Evolutionary conservation across 495 filamentous ascomycete species (phyloP), one percentile per base, ranked within the genome.

Genomic region (Barbatosphaeria neglecta): DNA sequence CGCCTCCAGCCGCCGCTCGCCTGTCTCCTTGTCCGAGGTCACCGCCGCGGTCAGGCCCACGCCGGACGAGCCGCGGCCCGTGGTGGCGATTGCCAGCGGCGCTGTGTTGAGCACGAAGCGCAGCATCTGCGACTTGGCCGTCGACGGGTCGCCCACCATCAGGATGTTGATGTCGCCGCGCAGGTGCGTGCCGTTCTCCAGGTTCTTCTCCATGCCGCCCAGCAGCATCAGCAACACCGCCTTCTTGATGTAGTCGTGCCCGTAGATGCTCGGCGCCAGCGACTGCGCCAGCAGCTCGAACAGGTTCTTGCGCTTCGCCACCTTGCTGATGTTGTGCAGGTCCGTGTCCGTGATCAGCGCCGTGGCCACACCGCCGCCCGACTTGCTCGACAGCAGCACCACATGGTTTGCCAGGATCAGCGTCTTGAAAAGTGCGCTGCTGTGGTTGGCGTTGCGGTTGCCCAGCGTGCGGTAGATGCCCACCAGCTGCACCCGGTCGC

Each of bases 61-160:
- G 48, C 92, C 92, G 6, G 92, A 99, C 27, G 92, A 99, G 17
- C 92, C 92, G 54, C 92, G 83, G 68, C 92, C 92, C 41, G 92
- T 99, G 0, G 92, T 99, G 9, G 92, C 92, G 61, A 99, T 99
- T 2, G 92, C 93, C 22, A 99, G 73, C 6, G 92, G 92, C 4
- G 92, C 90, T 0, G 93, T 99, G 64, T 99, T 99, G 46, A 97
- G 77, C 19, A 99, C 92, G 55, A 99, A 99, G 9, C 92, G 87
- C 33, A 99, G 77, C 19, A 99, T 78, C 64, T 99, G 92, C 17
- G 92, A 99, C 66, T 99, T 99, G 37, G 92, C 92, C 3, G 92
- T 99, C 1, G 92, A 99, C 16, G 92, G 92, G 68, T 99, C 92
- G 69, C 92, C 92, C 39, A 99, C 93, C 92, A 99, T 97, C 24